Evolutionary conservation across 1,284 basidiomycete genomes (phyloP).

Genomic region (Schizophyllum commune): DNA sequence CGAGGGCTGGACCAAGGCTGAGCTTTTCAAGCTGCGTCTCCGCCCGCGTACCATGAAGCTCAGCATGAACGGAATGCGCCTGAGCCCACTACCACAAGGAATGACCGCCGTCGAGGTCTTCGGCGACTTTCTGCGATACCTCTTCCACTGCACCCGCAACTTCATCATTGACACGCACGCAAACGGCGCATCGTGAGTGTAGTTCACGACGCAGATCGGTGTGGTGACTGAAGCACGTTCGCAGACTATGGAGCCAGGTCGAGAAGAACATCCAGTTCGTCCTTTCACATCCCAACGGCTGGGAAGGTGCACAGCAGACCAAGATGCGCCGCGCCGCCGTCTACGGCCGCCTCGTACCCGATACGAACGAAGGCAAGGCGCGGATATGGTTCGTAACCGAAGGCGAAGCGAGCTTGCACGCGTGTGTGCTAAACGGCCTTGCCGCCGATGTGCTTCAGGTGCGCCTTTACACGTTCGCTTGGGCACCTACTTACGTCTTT

Average conservation of each 20-base stretch:
- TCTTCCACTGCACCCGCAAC: slow-evolving; percentile 60
- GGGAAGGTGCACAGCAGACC: slow-evolving; percentile 75
- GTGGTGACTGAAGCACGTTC: no score
- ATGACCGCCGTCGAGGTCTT: slow-evolving; percentile 67
- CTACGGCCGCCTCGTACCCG: slow-evolving; percentile 58
- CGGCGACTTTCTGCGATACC: slow-evolving; percentile 68
- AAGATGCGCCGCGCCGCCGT: slow-evolving; percentile 67
- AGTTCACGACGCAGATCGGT: no score
- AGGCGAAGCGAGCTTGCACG: slow-evolving; percentile 73
- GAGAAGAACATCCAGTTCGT: slow-evolving; percentile 64
- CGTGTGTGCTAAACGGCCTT: slow-evolving; percentile 66
- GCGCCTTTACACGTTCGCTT: slow-evolving; percentile 15
- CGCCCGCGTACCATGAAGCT: slow-evolving; percentile 68
- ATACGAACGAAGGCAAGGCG: slow-evolving; percentile 61
- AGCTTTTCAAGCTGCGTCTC: slow-evolving; percentile 75
- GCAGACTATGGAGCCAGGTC: slow-evolving; percentile 53
- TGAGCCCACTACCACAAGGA: slow-evolving; percentile 53
- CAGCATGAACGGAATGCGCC: slow-evolving; percentile 73
- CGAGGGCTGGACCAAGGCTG: slow-evolving; percentile 63
- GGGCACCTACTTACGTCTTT: not conserved
- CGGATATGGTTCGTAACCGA: slow-evolving; percentile 73
- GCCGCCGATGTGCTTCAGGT: slow-evolving; percentile 69
- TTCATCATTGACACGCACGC: slow-evolving; percentile 74
- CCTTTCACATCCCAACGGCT: slow-evolving; percentile 71
- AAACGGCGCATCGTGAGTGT: slow-evolving; percentile 33